Conservation (phyloP, 495 filamentous ascomycete genomes). For the Podospora fimiseda region DNA sequence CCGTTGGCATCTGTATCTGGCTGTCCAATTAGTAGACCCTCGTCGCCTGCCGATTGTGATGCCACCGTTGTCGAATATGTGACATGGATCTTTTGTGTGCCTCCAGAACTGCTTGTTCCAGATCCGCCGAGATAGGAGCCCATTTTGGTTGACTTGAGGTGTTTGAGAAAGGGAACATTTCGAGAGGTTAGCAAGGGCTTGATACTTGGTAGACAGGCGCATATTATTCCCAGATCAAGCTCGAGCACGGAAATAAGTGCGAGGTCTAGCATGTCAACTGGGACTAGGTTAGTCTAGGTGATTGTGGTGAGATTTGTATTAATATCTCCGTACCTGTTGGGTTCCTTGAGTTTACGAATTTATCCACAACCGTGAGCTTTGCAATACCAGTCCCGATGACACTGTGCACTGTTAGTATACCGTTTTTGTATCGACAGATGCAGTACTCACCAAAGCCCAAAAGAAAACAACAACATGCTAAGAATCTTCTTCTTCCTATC, state of each 20-base stretch:
- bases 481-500: background rate
- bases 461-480: background rate
- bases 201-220: background rate
- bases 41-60: background rate
- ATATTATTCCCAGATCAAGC: background rate
- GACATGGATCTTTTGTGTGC: background rate
- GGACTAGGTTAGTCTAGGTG: too few species aligned
- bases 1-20: background rate
- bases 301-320: too few species aligned
- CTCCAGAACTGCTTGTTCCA: background rate
- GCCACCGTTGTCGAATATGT: background rate
- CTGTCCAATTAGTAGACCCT: background rate
- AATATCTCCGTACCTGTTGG: background rate
- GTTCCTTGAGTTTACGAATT: background rate
- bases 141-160: background rate
- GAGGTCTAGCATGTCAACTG: slow-evolving; percentile 1
- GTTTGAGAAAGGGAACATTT: background rate
- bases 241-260: background rate
- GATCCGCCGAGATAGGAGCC: background rate
- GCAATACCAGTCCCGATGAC: background rate
- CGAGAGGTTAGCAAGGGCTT: background rate
- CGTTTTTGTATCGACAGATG: too few species aligned
- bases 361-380: background rate
- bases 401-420: too few species aligned
- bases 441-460: background rate